Evolutionary conservation across 1,284 basidiomycete species (phyloP).

Genomic region (Boletus smithii): DNA sequence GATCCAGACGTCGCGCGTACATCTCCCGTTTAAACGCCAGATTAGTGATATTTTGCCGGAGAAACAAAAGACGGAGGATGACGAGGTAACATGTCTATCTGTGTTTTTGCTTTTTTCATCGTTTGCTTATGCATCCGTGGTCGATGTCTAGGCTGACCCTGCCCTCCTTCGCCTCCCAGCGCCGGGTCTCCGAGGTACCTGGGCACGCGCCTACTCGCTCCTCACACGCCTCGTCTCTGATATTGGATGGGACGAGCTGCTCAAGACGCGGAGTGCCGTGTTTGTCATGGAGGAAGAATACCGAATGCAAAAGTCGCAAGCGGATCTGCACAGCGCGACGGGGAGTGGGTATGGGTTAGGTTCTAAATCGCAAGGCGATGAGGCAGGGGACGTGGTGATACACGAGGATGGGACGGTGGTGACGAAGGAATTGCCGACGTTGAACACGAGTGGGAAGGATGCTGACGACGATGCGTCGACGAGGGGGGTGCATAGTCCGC

Average conservation of each 20-base stretch:
- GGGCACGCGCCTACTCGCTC: conserved; percentile 90
- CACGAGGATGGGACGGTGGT: conserved; percentile 55
- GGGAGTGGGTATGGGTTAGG: too few species aligned
- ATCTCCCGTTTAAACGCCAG: conserved; percentile 82
- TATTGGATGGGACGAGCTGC: conserved; percentile 98
- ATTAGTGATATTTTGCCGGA: conserved; percentile 83
- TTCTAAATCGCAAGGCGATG: conserved; percentile 15
- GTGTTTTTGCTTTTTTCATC: background rate
- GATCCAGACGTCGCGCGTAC: conserved; percentile 78
- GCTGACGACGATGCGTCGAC: conserved; percentile 78
- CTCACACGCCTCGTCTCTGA: conserved; percentile 87
- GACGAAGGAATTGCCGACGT: conserved; percentile 15
- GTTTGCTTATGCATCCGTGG: background rate
- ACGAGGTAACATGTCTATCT: conserved; percentile 55
- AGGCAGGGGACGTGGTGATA: conserved; percentile 38
- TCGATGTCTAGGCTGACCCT: conserved; percentile 73
- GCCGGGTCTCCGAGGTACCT: conserved; percentile 91
- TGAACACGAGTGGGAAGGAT: conserved; percentile 27
- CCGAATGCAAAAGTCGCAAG: conserved; percentile 78
- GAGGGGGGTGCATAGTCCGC: conserved; percentile 47
- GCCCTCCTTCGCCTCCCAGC: conserved; percentile 91
- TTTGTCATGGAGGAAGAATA: conserved; percentile 99
- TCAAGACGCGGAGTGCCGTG: conserved; percentile 89
- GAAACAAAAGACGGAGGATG: conserved; percentile 72
- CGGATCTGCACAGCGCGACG: conserved; percentile 43